Evolutionary conservation across 176 grass and related monocot genomes (phyloP).

Genomic region (Oryza glumipatula): DNA sequence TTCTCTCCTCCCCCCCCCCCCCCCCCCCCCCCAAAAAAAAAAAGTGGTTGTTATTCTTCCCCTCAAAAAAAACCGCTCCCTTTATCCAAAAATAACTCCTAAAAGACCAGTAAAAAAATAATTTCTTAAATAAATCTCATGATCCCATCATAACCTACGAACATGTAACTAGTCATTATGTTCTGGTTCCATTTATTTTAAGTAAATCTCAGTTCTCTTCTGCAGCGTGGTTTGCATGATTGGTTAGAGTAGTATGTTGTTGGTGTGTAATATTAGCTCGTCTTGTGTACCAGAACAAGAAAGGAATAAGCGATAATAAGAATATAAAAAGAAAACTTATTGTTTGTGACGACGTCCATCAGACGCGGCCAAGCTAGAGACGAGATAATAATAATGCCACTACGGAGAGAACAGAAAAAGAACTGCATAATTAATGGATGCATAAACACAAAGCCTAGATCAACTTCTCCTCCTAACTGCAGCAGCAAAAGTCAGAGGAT

Average conservation of each 20-base stretch:
- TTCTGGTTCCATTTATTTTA: not conserved
- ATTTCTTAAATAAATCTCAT: no score
- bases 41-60: no score
- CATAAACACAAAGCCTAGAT: not conserved
- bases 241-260: not conserved
- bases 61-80: no score
- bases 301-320: no score
- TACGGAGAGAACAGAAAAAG: not conserved
- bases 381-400: not conserved
- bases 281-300: not conserved
- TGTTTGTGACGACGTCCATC: not conserved
- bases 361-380: not conserved
- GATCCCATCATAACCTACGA: no score
- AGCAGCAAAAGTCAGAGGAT: not conserved
- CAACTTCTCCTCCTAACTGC: slow-evolving; percentile 3
- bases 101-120: no score
- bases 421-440: not conserved
- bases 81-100: no score
- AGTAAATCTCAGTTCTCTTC: not conserved
- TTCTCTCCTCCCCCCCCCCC: no score
- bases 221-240: slow-evolving; percentile 11
- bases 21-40: no score
- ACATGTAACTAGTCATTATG: no score
- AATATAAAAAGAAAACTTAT: no score
- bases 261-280: not conserved